phyloP scores from a whole-genome alignment of 164 flowering plant genomes.

The Platanus orientalis region DNA sequence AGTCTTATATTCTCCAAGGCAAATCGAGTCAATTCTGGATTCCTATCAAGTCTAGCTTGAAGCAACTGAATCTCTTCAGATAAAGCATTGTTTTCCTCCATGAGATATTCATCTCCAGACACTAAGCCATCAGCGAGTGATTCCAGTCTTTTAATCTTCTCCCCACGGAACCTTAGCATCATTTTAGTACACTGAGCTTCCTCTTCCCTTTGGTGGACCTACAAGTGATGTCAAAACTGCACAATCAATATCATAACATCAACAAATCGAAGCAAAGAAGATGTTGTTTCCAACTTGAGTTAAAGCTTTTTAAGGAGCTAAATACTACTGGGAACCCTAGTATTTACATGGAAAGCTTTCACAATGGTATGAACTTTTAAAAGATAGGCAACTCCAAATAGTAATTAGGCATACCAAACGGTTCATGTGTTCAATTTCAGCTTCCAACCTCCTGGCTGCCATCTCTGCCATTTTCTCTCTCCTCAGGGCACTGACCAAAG shows the following conservation, averaged over 20 bases:
- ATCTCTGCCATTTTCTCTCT: slow-evolving; percentile 65
- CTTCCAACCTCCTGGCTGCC: slow-evolving; percentile 37
- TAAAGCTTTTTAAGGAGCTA: background rate
- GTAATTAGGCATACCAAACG: slow-evolving; percentile 39
- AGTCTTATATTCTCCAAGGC: slow-evolving; percentile 64
- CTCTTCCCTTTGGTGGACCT: slow-evolving; percentile 62
- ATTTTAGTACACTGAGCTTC: slow-evolving; percentile 48
- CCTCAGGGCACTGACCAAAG: slow-evolving; percentile 54
- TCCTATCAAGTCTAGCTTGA: slow-evolving; percentile 45
- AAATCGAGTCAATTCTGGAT: slow-evolving; percentile 57
- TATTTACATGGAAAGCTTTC: background rate
- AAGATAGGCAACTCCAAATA: background rate
- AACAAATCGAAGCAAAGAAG: background rate
- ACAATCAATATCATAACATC: slow-evolving; percentile 1
- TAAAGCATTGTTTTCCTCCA: slow-evolving; percentile 61
- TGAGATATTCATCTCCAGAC: slow-evolving; percentile 50
- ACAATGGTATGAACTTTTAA: background rate
- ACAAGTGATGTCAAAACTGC: slow-evolving; percentile 6
- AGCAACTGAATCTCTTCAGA: slow-evolving; percentile 59
- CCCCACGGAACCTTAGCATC: slow-evolving; percentile 52
- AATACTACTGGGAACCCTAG: background rate
- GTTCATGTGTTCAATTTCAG: slow-evolving; percentile 59
- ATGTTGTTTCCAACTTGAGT: background rate
- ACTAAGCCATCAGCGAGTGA: slow-evolving; percentile 35
- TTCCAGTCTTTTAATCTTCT: slow-evolving; percentile 54